phyloP scores from a whole-genome alignment of 1,139 yeast species.

The Waltiozyma solani region DNA sequence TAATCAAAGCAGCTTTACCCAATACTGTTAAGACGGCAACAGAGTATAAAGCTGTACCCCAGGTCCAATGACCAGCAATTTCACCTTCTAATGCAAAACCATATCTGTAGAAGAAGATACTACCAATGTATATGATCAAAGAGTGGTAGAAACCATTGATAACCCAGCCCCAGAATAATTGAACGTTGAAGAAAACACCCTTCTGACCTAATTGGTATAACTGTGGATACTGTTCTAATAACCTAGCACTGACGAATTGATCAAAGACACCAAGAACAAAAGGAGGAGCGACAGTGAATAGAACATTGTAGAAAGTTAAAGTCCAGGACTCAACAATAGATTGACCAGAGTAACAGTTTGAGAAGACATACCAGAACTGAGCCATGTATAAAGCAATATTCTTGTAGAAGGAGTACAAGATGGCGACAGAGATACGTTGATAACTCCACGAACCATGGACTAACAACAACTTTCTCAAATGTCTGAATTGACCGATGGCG shows the following conservation, averaged over 20 bases:
- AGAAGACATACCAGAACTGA: constrained; percentile 95
- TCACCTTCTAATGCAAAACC: constrained; percentile 66
- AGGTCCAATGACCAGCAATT: constrained; percentile 85
- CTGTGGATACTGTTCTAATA: constrained; percentile 87
- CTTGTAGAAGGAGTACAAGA: constrained; percentile 89
- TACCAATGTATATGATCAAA: constrained; percentile 69
- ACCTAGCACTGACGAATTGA: constrained; percentile 86
- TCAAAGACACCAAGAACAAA: constrained; percentile 95
- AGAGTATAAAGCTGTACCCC: constrained; percentile 90
- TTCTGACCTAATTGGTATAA: constrained; percentile 84
- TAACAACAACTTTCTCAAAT: constrained; percentile 65
- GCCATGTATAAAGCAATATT: constrained; percentile 94
- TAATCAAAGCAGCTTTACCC: constrained; percentile 90
- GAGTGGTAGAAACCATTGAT: constrained; percentile 93
- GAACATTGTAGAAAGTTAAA: constrained; percentile 88
- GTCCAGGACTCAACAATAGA: constrained; percentile 98
- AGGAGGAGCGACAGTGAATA: constrained; percentile 92
- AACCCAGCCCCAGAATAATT: constrained; percentile 97
- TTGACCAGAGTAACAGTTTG: constrained; percentile 90
- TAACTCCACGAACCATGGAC: constrained; percentile 99
- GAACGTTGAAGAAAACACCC: constrained; percentile 80
- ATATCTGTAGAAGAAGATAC: constrained; percentile 56
- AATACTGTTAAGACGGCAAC: constrained; percentile 82
- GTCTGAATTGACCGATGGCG: constrained; percentile 93
- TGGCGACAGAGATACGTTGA: constrained; percentile 86